These are phyloP conservation scores for Mycena citricolor DNA, from an alignment of 1,284 basidiomycete genomes.

Conservation along the genomic window DNA sequence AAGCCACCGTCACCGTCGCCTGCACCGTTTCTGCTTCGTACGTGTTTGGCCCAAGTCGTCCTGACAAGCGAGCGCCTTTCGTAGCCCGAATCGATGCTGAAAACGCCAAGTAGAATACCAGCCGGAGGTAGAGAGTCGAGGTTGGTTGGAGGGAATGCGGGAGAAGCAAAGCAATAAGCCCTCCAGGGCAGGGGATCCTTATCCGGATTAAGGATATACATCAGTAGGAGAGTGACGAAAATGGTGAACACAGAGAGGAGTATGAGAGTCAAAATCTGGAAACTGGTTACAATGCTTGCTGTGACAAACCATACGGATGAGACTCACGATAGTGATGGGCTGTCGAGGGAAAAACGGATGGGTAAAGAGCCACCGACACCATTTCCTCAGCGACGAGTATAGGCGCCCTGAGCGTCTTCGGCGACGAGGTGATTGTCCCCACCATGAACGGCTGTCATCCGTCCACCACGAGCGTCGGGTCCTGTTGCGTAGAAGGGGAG, in stretches of 20 bases:
- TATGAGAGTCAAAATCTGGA: slow-evolving; percentile 70
- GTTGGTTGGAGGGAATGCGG: slow-evolving; percentile 65
- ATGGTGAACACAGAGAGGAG: slow-evolving; percentile 73
- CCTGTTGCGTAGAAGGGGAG: slow-evolving; percentile 41
- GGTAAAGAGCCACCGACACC: slow-evolving; percentile 56
- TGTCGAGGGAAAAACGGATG: slow-evolving; percentile 81
- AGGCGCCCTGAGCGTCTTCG: slow-evolving; percentile 39
- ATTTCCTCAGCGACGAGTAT: slow-evolving; percentile 52
- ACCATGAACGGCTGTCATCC: slow-evolving; percentile 50
- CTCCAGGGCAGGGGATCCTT: slow-evolving; percentile 94
- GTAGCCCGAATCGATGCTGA: slow-evolving; percentile 84
- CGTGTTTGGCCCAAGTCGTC: slow-evolving; percentile 87
- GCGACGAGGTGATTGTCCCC: slow-evolving; percentile 43
- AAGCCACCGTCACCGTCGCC: slow-evolving; percentile 65
- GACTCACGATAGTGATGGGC: slow-evolving; percentile 75
- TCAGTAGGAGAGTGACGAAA: slow-evolving; percentile 79
- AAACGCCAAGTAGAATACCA: slow-evolving; percentile 88
- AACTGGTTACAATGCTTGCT: slow-evolving; percentile 18
- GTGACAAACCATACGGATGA: slow-evolving; percentile 8
- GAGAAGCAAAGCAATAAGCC: slow-evolving; percentile 77
- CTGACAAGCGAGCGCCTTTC: slow-evolving; percentile 90
- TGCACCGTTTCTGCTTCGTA: slow-evolving; percentile 72
- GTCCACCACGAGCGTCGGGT: slow-evolving; percentile 41
- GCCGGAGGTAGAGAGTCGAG: slow-evolving; percentile 83
- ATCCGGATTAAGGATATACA: slow-evolving; percentile 93